A percentile compares a stretch with the other conserved stretches of the same genome.
These are phyloP conservation scores for Jacaranda copaia DNA, from an alignment of 257 asterid genomes.

Conservation along the genomic window DNA sequence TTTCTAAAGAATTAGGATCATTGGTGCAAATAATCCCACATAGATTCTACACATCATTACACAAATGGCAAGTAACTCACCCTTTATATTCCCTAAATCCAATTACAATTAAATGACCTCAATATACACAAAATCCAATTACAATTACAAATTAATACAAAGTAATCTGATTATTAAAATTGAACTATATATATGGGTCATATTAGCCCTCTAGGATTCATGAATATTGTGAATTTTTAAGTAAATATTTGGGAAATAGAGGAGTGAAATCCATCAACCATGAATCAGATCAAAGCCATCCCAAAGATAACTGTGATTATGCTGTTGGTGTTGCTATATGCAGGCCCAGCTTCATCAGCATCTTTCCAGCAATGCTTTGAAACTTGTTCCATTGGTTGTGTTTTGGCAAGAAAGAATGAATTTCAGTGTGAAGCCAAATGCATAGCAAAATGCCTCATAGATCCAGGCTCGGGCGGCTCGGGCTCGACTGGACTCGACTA, in stretches of 20 bases:
- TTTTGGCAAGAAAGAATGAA: not conserved
- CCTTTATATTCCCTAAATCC: not conserved
- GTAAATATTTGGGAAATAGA: not conserved
- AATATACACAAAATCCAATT: not conserved
- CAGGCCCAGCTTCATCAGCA: not conserved
- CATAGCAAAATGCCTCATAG: not conserved
- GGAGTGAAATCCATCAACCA: not conserved
- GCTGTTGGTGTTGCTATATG: constrained; percentile 8
- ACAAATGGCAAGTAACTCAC: not conserved
- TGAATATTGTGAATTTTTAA: not conserved
- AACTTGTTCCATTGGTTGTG: not conserved
- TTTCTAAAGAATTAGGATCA: not conserved
- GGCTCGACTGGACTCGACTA: not conserved
- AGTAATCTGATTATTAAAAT: not conserved
- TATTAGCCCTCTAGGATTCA: not conserved
- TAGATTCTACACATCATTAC: not conserved
- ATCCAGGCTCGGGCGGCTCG: not conserved
- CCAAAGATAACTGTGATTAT: not conserved
- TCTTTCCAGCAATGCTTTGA: not conserved
- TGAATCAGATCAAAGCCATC: constrained; percentile 1
- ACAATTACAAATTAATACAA: not conserved
- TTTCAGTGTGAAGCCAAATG: not conserved
- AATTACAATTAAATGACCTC: not conserved
- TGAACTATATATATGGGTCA: not conserved
- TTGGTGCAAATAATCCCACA: not conserved